phyloP scores from a whole-genome alignment of 805 yeast genomes.

The Suhomyces xylopsoci region DNA sequence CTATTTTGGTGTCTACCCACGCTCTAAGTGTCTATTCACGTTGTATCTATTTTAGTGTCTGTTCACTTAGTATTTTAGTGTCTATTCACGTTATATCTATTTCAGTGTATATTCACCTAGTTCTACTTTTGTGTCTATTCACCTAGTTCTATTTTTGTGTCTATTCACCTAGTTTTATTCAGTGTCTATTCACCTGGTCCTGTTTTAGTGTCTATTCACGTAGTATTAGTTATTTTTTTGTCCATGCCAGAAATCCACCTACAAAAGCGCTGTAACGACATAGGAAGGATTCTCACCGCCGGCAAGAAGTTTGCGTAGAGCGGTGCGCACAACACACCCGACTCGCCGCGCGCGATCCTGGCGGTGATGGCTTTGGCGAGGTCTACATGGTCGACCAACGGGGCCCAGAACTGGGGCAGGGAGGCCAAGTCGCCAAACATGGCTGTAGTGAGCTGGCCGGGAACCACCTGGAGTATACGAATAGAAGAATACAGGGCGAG shows the following conservation, averaged over 20 bases:
- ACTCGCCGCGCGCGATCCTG: conserved; percentile 33
- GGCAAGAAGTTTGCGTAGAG: conserved; percentile 48
- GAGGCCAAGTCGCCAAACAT: conserved; percentile 50
- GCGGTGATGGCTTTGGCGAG: conserved; percentile 36
- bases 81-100: no score
- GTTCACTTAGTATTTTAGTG: no score
- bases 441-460: conserved; percentile 49
- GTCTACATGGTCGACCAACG: conserved; percentile 37
- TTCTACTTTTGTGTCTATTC: no score
- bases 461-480: conserved; percentile 38
- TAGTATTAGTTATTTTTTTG: no score
- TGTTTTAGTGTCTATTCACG: no score
- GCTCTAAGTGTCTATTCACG: no score
- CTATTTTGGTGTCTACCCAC: no score
- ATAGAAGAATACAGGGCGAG: conserved; percentile 20
- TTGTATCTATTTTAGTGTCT: no score
- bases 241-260: conserved; percentile 39
- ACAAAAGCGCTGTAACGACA: conserved; percentile 31
- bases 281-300: conserved; percentile 40
- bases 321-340: conserved; percentile 45
- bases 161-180: no score
- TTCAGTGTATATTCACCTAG: no score
- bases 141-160: no score
- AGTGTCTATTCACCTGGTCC: no score
- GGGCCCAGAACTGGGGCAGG: conserved; percentile 44